Evolutionary conservation across 495 filamentous ascomycete species (phyloP).

Genomic region (Rhizodiscina lignyota): DNA sequence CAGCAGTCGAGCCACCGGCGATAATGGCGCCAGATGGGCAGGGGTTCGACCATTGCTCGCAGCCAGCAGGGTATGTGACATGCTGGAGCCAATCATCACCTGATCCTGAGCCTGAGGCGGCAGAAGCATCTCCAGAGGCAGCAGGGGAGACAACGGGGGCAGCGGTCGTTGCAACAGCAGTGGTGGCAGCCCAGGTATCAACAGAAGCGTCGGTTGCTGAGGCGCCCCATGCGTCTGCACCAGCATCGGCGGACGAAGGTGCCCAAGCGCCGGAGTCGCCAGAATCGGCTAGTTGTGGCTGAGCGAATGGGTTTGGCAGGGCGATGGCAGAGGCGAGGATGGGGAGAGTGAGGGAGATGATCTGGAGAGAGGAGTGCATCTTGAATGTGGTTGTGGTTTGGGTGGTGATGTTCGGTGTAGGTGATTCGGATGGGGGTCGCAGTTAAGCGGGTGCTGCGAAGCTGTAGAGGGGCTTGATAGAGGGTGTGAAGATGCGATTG

Average conservation of each 20-base stretch:
- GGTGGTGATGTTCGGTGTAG: conserved; percentile 6
- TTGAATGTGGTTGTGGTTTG: background rate
- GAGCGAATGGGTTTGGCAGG: background rate
- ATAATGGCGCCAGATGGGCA: background rate
- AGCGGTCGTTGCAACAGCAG: background rate
- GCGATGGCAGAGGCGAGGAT: background rate
- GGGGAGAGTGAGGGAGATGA: background rate
- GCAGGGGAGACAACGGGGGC: background rate
- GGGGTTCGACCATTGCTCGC: background rate
- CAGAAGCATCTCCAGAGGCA: background rate
- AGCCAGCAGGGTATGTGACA: background rate
- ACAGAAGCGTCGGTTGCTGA: background rate
- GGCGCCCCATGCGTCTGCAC: background rate
- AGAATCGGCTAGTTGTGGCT: background rate
- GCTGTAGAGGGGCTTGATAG: too few relatives aligned
- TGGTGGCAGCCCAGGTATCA: background rate
- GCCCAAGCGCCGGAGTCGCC: background rate
- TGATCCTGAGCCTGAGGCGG: background rate
- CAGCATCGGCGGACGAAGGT: background rate
- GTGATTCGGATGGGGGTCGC: too few relatives aligned
- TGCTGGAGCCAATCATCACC: background rate
- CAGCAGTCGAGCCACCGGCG: background rate
- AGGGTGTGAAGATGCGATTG: too few relatives aligned
- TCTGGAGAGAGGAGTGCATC: background rate
- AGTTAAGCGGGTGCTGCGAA: too few relatives aligned